Evolutionary conservation across 2,329 filamentous ascomycete genomes (phyloP).

Genomic region (Pseudonectria foliicola): DNA sequence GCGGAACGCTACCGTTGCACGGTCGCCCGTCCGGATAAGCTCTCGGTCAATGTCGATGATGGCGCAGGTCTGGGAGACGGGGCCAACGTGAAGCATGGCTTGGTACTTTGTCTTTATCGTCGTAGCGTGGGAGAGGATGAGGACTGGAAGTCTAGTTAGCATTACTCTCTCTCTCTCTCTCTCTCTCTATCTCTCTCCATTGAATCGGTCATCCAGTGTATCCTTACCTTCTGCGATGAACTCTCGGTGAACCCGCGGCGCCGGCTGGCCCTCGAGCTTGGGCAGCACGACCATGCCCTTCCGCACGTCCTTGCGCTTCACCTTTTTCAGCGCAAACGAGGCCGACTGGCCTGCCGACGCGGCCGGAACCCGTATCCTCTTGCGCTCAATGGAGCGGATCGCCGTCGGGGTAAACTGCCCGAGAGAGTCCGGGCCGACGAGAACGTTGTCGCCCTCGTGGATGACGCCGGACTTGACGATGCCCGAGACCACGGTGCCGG

Average conservation of each 20-base stretch:
- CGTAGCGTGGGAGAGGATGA: constrained; percentile 91
- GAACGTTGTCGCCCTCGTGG: constrained; percentile 81
- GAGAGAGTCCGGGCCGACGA: constrained; percentile 83
- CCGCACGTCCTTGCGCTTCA: constrained; percentile 83
- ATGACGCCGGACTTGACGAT: constrained; percentile 84
- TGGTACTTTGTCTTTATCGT: constrained; percentile 97
- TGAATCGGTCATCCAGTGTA: no score
- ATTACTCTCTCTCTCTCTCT: no score
- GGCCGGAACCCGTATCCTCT: constrained; percentile 80
- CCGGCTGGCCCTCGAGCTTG: constrained; percentile 65
- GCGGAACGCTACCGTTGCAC: constrained; percentile 88
- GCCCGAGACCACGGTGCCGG: constrained; percentile 91
- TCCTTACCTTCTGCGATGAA: constrained; percentile 67
- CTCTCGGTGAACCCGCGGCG: constrained; percentile 64
- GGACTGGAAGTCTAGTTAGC: constrained; percentile 44
- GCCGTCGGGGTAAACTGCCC: constrained; percentile 84
- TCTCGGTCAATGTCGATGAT: constrained; percentile 98
- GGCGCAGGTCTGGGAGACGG: constrained; percentile 89
- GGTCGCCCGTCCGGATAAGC: constrained; percentile 87
- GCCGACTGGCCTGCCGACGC: constrained; percentile 89
- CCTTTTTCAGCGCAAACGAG: constrained; percentile 81
- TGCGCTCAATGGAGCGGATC: constrained; percentile 89
- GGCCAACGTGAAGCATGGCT: constrained; percentile 95
- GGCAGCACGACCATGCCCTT: constrained; percentile 98
- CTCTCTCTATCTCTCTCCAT: no score